Evolutionary conservation across 306 rosid genomes (phyloP).

Genomic region (Malus fusca): DNA sequence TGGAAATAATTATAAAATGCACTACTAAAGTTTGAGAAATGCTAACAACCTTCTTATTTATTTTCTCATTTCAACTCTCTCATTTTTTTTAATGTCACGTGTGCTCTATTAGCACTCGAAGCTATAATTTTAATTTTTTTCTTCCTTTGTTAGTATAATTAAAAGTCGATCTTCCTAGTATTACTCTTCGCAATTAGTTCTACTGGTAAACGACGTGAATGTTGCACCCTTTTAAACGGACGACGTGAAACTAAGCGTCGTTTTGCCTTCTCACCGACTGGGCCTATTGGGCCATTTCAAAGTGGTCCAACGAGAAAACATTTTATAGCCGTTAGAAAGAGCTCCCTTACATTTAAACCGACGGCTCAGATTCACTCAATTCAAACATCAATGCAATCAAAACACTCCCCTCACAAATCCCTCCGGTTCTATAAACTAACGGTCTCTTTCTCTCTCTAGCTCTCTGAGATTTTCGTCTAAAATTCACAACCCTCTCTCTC

Average conservation of each 20-base stretch:
- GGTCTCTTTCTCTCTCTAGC: neutral
- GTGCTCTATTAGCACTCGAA: too few species aligned
- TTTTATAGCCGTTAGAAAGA: slow-evolving; percentile 44
- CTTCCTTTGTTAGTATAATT: too few species aligned
- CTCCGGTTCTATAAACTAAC: neutral
- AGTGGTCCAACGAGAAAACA: neutral
- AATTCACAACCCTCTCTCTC: neutral
- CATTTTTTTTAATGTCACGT: too few species aligned
- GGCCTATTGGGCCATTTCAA: neutral
- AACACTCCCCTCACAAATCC: neutral
- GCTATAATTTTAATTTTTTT: too few species aligned
- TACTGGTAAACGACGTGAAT: neutral
- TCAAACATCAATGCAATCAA: slow-evolving; percentile 31
- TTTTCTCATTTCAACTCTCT: too few species aligned
- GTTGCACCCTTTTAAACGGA: neutral
- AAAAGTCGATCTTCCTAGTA: too few species aligned
- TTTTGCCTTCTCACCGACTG: neutral
- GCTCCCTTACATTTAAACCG: slow-evolving; percentile 7
- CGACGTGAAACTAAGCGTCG: neutral
- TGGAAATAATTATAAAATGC: too few species aligned
- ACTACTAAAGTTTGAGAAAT: too few species aligned
- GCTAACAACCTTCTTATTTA: too few species aligned
- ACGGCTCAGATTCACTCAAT: slow-evolving; percentile 21
- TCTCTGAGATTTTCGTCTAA: neutral
- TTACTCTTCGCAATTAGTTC: too few species aligned